These are phyloP conservation scores for Ambispora gerdemannii DNA, from an alignment of 192 early-diverging fungal species.

Conservation along the genomic window DNA sequence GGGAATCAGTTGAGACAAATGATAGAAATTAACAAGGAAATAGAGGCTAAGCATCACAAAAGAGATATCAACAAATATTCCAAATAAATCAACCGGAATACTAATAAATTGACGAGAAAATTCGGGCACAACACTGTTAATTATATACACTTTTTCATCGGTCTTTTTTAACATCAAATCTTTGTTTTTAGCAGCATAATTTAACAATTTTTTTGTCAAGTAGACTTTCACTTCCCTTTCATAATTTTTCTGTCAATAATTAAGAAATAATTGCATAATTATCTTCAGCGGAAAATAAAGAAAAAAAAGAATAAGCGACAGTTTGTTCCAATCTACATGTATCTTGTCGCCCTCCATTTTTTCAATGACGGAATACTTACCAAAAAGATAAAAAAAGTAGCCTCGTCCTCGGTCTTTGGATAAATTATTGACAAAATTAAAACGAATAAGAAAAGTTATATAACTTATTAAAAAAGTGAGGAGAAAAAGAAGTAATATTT, in stretches of 20 bases:
- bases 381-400: too few relatives aligned
- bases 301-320: background rate
- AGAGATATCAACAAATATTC: slow-evolving; percentile 4
- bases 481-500: background rate
- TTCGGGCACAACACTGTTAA: background rate
- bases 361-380: too few relatives aligned
- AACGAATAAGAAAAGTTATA: slow-evolving; percentile 15
- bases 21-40: background rate
- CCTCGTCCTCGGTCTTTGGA: too few relatives aligned
- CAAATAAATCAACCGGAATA: slow-evolving; percentile 1
- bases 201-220: background rate
- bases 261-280: background rate
- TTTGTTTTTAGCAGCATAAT: background rate
- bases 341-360: background rate
- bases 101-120: slow-evolving; percentile 1
- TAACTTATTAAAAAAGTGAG: slow-evolving; percentile 5
- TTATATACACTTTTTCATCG: background rate
- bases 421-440: slow-evolving; percentile 22
- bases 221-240: background rate
- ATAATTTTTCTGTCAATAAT: background rate
- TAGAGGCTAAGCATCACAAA: background rate
- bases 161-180: background rate
- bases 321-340: background rate
- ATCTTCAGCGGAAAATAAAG: background rate
- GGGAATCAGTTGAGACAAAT: background rate